Evolutionary conservation across 164 flowering plant genomes (phyloP).

Genomic region (Kingdonia uniflora): DNA sequence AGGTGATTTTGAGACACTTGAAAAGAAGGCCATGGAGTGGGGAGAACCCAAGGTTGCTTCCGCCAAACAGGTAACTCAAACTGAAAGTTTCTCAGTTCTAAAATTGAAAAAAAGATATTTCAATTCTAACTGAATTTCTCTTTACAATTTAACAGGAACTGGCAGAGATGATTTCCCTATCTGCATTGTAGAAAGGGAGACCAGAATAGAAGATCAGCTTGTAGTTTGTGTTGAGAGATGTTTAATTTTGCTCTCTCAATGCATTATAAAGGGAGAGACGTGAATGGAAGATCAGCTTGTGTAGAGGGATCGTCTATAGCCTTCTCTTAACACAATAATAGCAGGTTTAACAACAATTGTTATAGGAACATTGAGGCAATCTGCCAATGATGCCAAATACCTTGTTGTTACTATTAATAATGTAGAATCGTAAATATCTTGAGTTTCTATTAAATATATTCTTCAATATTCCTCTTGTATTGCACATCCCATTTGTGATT

Average conservation of each 20-base stretch:
- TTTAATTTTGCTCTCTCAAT: too few species aligned
- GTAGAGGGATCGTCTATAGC: neutral
- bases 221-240: too few species aligned
- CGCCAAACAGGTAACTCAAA: constrained; percentile 68
- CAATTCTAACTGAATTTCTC: neutral
- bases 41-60: constrained; percentile 92
- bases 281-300: neutral
- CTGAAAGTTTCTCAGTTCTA: too few species aligned
- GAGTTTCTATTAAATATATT: too few species aligned
- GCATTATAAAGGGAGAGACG: too few species aligned
- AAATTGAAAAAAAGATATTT: too few species aligned
- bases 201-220: too few species aligned
- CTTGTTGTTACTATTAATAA: too few species aligned
- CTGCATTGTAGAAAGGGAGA: constrained; percentile 42
- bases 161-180: constrained; percentile 92
- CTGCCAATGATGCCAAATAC: neutral
- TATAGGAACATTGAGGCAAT: neutral
- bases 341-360: neutral
- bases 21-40: constrained; percentile 80
- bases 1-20: constrained; percentile 74
- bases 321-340: neutral
- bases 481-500: too few species aligned
- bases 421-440: too few species aligned
- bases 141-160: constrained; percentile 58
- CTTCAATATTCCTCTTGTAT: too few species aligned